Evolutionary conservation across 106 monocot genomes (phyloP), one percentile per base, ranked within the genome.

Genomic region (Triglochin maritima): DNA sequence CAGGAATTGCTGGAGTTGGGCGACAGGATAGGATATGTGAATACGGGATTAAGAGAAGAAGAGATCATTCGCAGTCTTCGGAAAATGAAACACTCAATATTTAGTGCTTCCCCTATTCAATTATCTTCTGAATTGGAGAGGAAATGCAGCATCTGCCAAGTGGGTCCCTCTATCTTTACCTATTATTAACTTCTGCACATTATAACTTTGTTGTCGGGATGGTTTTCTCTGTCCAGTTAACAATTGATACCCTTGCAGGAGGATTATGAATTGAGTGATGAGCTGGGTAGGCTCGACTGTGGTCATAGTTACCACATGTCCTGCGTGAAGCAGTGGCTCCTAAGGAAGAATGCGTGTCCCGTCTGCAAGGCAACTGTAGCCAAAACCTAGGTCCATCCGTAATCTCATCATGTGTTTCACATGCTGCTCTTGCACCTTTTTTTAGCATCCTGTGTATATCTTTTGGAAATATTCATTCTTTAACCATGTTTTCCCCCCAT

Each of bases 281-380:
- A 98, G 67, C 74, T 80, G 59, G 96, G 85, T 41, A 91, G 65
- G 63, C 82, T 98, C 41, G 76, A 79, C 4, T 98, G 96, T 50
- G 88, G 86, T 8, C 96, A 98, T 62, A 68, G 85, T 69, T 98
- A 84, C 60, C 96, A 98, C 17, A 63, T 82, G 6, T 66, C 65
- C 47, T 98, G 96, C 88, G 86, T 98, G 46, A 98, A 82, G 70
- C 81, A 88, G 68, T 98, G 96, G 96, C 91, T 98, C 46, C 77
- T 80, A 61, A 83, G 74, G 69, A 98, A 91, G 82, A 98, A 98
- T 65, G 71, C 79, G 1, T 98, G 96, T 82, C 96, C 96, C 67
- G 82, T 98, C 5, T 98, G 96, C 78, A 98, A 98, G 77, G 72
- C 86, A 44, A 57, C 84, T 60, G 85, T 84, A 9, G 75, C 67